Conservation (phyloP, 2,329 filamentous ascomycete genomes). For the Nothomitra cinnamomea region DNA sequence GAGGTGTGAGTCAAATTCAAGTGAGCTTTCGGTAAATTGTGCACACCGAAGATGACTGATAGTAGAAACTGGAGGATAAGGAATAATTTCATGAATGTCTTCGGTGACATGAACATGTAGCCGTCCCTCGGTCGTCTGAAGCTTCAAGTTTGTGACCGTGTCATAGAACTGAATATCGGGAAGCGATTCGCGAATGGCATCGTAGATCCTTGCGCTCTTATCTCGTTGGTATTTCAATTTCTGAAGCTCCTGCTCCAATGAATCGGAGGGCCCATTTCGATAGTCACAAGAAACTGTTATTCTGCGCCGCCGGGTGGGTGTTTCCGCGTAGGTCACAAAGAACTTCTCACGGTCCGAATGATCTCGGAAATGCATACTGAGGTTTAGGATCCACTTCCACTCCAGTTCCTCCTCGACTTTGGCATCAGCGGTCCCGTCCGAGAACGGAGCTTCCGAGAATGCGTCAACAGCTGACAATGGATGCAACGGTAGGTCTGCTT, state of each 20-base stretch:
- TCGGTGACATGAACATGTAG: constrained; percentile 97
- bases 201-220: constrained; percentile 85
- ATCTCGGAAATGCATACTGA: constrained; percentile 97
- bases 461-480: background rate
- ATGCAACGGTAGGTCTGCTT: background rate
- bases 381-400: constrained; percentile 81
- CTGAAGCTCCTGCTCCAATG: constrained; percentile 69
- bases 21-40: constrained; percentile 51
- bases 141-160: constrained; percentile 86
- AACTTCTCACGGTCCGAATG: constrained; percentile 90
- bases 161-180: constrained; percentile 92
- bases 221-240: constrained; percentile 70
- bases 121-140: constrained; percentile 73
- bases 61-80: constrained; percentile 57
- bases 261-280: constrained; percentile 58
- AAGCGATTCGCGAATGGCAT: constrained; percentile 81
- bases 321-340: constrained; percentile 85
- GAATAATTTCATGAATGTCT: constrained; percentile 86
- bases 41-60: constrained; percentile 55
- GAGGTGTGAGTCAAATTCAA: constrained; percentile 80
- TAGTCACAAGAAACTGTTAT: constrained; percentile 94
- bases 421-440: constrained; percentile 2
- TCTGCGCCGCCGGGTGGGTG: constrained; percentile 61
- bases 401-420: constrained; percentile 57
- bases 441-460: constrained; percentile 1